Conservation (phyloP, 2,329 filamentous ascomycete genomes). For the Orbilia quercus region DNA sequence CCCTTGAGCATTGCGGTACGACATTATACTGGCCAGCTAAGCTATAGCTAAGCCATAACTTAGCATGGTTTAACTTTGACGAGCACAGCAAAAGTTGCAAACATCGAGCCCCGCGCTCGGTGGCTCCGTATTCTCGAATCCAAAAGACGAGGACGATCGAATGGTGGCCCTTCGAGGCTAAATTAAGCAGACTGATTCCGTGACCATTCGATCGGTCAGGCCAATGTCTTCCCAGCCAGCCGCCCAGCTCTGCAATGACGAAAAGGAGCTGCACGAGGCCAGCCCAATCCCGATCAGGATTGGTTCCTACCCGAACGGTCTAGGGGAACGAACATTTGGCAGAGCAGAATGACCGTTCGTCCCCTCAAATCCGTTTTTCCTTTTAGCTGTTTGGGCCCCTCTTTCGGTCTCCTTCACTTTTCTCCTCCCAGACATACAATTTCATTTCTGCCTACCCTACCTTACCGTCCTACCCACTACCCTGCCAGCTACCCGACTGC, state of each 20-base stretch:
- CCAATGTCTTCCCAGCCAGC: constrained; percentile 50
- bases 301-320: constrained; percentile 46
- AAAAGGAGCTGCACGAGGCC: constrained; percentile 50
- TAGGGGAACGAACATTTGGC: constrained; percentile 34
- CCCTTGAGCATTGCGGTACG: background rate
- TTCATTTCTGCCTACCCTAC: constrained; percentile 36
- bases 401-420: constrained; percentile 50
- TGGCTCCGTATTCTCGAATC: constrained; percentile 24
- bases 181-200: constrained; percentile 53
- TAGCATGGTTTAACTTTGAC: background rate
- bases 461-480: constrained; percentile 19
- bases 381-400: constrained; percentile 54
- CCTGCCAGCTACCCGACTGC: background rate
- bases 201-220: constrained; percentile 52
- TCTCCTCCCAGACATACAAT: constrained; percentile 45
- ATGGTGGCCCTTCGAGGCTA: constrained; percentile 42
- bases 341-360: constrained; percentile 32
- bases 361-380: constrained; percentile 38
- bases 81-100: background rate
- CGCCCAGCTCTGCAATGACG: constrained; percentile 43
- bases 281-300: constrained; percentile 39
- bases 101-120: constrained; percentile 7
- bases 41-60: constrained; percentile 27
- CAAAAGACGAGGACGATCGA: constrained; percentile 32
- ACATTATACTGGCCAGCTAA: constrained; percentile 27